A percentile compares a stretch with the other conserved stretches of the same genome.
Conservation (phyloP, 2,329 filamentous ascomycete species). For the Cordyceps pruinosa region DNA sequence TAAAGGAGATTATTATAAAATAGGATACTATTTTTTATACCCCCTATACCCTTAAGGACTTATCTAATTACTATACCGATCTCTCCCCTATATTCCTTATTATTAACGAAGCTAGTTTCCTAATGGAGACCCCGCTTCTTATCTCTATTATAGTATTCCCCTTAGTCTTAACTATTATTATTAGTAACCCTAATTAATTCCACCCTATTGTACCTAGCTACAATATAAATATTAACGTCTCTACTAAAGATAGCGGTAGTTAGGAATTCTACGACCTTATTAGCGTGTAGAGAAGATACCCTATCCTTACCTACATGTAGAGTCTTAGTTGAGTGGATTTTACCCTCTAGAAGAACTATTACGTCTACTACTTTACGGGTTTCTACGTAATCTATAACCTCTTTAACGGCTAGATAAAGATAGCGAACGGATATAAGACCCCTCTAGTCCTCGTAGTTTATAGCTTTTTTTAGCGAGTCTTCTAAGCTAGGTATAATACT, state of each 20-base stretch:
- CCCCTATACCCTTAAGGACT: not conserved
- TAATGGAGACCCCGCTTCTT: not conserved
- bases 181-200: not conserved
- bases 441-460: too few relatives aligned
- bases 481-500: too few relatives aligned
- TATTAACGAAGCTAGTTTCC: not conserved
- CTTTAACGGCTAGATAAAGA: not conserved
- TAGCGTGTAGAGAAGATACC: not conserved
- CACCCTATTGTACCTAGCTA: not conserved
- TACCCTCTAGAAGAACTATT: not conserved
- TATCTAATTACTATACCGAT: not conserved
- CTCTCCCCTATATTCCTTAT: not conserved
- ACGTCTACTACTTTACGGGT: not conserved
- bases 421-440: too few relatives aligned
- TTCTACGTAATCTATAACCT: not conserved
- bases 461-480: too few relatives aligned
- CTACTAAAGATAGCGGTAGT: not conserved
- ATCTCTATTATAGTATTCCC: not conserved
- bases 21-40: not conserved
- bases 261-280: not conserved
- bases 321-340: not conserved
- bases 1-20: not conserved
- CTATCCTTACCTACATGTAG: not conserved
- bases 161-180: not conserved
- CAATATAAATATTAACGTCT: too few relatives aligned